These are phyloP conservation scores for Epichloe uncinata DNA, from an alignment of 2,329 filamentous ascomycete genomes.

Conservation along the genomic window DNA sequence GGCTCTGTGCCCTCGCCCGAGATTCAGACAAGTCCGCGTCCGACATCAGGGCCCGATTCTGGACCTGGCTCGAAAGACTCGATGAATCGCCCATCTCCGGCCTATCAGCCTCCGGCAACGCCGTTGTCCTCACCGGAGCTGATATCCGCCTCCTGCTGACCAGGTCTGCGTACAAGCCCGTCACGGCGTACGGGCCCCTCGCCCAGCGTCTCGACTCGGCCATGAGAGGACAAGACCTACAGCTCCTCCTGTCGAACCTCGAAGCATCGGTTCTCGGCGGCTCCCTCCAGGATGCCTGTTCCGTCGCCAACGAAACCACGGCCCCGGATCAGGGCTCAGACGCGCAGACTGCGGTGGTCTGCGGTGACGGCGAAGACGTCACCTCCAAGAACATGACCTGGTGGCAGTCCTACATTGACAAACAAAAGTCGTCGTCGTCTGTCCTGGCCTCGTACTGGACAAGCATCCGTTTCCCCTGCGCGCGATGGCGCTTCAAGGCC, in stretches of 20 bases:
- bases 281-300: conserved; percentile 12
- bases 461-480: conserved; percentile 25
- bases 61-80: conserved; percentile 16
- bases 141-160: conserved; percentile 18
- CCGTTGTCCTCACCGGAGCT: conserved; percentile 17
- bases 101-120: conserved; percentile 9
- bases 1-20: conserved; percentile 17
- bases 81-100: conserved; percentile 15
- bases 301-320: conserved; percentile 1
- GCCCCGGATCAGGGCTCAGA: conserved; percentile 9
- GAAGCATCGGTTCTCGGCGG: conserved; percentile 1
- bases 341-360: conserved; percentile 16
- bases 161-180: conserved; percentile 18
- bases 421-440: conserved; percentile 15
- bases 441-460: conserved; percentile 22
- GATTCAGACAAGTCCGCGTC: conserved; percentile 12
- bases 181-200: conserved; percentile 6
- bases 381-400: conserved; percentile 10
- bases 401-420: conserved; percentile 17
- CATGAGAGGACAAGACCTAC: conserved; percentile 10
- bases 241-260: background rate
- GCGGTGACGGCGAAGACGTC: conserved; percentile 21
- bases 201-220: conserved; percentile 7
- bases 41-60: conserved; percentile 21
- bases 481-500: conserved; percentile 23